These are phyloP conservation scores for Orobanche coerulescens DNA, from an alignment of 257 asterid species.

Conservation along the genomic window DNA sequence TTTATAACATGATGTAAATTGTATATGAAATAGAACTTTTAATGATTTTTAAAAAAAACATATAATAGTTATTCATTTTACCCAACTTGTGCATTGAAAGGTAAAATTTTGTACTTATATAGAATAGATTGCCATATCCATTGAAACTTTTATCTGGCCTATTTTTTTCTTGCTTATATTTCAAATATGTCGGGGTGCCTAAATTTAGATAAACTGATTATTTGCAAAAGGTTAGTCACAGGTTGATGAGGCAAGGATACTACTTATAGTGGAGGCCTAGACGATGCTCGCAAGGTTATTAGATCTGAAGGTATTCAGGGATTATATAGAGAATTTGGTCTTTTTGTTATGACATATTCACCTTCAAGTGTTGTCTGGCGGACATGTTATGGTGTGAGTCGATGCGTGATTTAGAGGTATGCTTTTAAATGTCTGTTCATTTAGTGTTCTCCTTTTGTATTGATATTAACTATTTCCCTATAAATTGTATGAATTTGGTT, in stretches of 20 bases:
- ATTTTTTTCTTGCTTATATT: background rate
- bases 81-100: too few relatives aligned
- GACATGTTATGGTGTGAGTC: conserved; percentile 82
- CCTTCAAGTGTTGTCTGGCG: conserved; percentile 91
- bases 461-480: too few relatives aligned
- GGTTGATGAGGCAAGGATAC: conserved; percentile 83
- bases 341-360: conserved; percentile 62
- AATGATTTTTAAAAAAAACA: too few relatives aligned
- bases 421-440: background rate
- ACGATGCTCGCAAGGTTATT: conserved; percentile 55
- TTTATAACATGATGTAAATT: background rate
- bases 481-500: too few relatives aligned
- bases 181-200: background rate
- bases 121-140: background rate
- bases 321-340: conserved; percentile 71
- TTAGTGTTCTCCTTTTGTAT: too few relatives aligned
- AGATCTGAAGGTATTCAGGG: conserved; percentile 67
- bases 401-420: conserved; percentile 63
- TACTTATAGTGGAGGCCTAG: conserved; percentile 60
- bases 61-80: background rate
- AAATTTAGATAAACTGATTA: background rate
- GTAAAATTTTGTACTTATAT: background rate
- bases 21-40: background rate
- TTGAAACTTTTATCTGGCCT: background rate
- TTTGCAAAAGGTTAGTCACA: conserved; percentile 61